Evolutionary conservation across 2,329 filamentous ascomycete genomes (phyloP), one percentile per base, ranked within the genome.

Genomic region (Myotisia sp.): DNA sequence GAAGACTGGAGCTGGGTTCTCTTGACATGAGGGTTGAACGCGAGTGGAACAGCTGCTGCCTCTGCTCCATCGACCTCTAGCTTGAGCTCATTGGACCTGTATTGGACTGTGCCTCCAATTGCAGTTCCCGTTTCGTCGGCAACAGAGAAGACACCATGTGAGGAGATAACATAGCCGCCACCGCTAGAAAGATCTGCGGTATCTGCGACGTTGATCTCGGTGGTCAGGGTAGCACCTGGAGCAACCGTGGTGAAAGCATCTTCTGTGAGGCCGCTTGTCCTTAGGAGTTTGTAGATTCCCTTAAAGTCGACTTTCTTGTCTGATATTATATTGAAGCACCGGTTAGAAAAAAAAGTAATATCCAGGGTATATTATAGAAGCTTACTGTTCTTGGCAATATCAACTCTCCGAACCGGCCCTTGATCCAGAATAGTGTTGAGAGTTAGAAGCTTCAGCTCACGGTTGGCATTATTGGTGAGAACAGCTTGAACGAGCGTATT

Each of bases 11-110:
- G 16, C 12, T 20, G 41, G 7, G 47, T 45, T 19, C 38, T 26
- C 17, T 40, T 40, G 3, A 28, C 30, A 19, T 34, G n/a, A 3
- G 38, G 39, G 27, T 50, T 54, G 34, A 70, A 65, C 9, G 64
- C 55, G 9, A 62, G 59, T 41, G 63, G 59, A 31, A 65, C 60
- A 23, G 63, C 58, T 30, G 63, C 62, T 7, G 76, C 74, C 33
- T 65, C 51, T 8, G 55, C 55, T n/a, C 68, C 73, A 42, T 79
- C 66, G 27, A 81, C 60, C 4, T 63, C 54, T 40, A 76, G 60
- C 34, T 62, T 62, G 31, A 79, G 53, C 10, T 63, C 60, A 55
- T 79, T 79, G 47, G 68, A 74, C 35, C 62, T 56, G 56, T 68
- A 79, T 7, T 64, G 52, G 2, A 77, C 51, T 24, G 63, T 64